These are phyloP conservation scores for Fusarium sacchari DNA, from an alignment of 2,329 filamentous ascomycete species.

Conservation along the genomic window DNA sequence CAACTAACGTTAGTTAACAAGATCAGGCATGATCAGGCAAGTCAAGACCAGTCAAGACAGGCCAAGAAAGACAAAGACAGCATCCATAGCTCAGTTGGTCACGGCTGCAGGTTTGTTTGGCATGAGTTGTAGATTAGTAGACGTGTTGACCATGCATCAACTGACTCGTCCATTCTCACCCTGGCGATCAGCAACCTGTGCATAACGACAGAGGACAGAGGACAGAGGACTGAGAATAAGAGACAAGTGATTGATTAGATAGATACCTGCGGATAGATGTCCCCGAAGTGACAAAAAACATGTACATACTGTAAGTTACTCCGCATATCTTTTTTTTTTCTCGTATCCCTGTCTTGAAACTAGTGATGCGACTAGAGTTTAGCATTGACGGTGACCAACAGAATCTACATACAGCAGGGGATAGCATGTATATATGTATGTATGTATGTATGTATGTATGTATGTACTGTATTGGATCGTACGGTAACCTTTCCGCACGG, in stretches of 20 bases:
- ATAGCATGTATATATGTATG: background rate
- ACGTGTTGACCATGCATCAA: background rate
- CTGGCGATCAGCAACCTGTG: background rate
- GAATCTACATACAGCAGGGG: background rate
- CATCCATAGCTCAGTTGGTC: background rate
- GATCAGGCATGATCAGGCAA: background rate
- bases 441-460: too few relatives aligned
- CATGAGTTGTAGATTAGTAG: background rate
- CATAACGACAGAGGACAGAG: background rate
- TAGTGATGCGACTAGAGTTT: slow-evolving; percentile 6
- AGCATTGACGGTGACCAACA: slow-evolving; percentile 5
- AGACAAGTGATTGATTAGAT: slow-evolving; percentile 29
- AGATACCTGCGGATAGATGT: background rate
- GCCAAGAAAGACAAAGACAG: background rate
- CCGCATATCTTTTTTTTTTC: too few relatives aligned
- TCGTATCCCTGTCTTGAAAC: slow-evolving; percentile 7
- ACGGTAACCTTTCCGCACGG: background rate
- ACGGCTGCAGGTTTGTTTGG: background rate
- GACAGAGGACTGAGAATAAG: background rate
- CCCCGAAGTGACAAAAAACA: background rate
- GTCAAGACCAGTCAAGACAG: background rate
- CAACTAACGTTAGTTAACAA: too few relatives aligned
- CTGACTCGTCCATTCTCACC: background rate
- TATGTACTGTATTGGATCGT: slow-evolving; percentile 1
- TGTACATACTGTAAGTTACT: background rate